Evolutionary conservation across 257 asterid genomes (phyloP).

Genomic region (Echium plantagineum): DNA sequence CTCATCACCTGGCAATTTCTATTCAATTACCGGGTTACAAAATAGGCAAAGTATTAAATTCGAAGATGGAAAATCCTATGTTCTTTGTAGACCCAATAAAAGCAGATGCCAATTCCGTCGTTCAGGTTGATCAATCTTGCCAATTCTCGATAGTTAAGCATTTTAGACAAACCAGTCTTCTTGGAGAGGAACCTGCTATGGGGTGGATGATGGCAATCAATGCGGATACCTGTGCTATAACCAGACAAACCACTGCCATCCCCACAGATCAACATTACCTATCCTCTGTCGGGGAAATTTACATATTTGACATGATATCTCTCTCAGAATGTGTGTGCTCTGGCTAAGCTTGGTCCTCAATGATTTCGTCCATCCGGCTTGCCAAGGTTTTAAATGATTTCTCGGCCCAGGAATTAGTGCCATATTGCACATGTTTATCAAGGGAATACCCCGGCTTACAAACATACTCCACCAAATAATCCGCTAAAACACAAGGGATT

Average conservation of each 20-base stretch:
- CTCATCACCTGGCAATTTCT: neutral
- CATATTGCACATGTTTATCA: constrained; percentile 70
- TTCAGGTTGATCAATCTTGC: constrained; percentile 17
- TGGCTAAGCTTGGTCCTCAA: constrained; percentile 29
- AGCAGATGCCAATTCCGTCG: neutral
- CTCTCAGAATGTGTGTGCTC: constrained; percentile 8
- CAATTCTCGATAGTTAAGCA: constrained; percentile 15
- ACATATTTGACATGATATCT: constrained; percentile 40
- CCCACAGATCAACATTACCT: constrained; percentile 71
- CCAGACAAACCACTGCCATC: constrained; percentile 45
- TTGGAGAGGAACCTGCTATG: constrained; percentile 34
- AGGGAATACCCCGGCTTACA: constrained; percentile 82
- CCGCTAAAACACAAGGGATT: constrained; percentile 70
- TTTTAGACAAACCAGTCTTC: constrained; percentile 56
- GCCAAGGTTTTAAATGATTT: constrained; percentile 38
- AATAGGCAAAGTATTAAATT: neutral
- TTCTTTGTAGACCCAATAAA: neutral
- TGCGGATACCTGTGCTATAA: constrained; percentile 58
- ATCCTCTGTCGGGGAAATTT: constrained; percentile 49
- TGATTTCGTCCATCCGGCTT: constrained; percentile 30
- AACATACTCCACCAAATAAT: constrained; percentile 83
- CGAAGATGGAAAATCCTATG: neutral
- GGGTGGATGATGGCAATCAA: constrained; percentile 69
- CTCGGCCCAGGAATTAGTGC: constrained; percentile 68
- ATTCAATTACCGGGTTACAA: neutral